Percentiles rank a stretch among this genome's conserved stretches.
phyloP scores from a whole-genome alignment of 495 filamentous ascomycete genomes.

The Podospora sp. region DNA sequence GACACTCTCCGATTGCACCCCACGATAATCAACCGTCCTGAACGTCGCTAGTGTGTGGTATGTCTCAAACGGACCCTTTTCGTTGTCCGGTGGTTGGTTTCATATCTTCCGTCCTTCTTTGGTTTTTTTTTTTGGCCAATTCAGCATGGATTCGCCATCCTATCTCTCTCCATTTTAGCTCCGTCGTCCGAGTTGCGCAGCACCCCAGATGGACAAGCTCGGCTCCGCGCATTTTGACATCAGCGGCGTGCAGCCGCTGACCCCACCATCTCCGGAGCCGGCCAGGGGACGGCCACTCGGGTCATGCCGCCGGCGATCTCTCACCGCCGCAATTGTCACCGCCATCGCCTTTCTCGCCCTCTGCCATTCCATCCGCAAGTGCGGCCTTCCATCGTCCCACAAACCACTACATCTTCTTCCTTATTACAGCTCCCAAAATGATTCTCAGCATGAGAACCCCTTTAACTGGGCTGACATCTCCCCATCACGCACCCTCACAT shows the following conservation, averaged over 20 bases:
- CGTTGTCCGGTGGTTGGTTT: not conserved
- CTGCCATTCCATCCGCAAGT: not conserved
- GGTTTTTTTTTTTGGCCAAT: not conserved
- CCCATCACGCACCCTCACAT: slow-evolving; percentile 36
- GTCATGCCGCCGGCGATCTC: not conserved
- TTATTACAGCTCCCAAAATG: too few species aligned
- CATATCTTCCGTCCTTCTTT: not conserved
- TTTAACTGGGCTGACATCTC: slow-evolving; percentile 39
- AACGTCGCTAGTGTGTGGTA: not conserved
- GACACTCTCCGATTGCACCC: not conserved
- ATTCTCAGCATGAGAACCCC: not conserved
- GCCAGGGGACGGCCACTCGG: not conserved
- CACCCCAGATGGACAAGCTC: not conserved
- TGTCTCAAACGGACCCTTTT: not conserved
- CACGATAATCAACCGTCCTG: not conserved
- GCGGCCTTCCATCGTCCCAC: not conserved
- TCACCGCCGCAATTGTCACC: not conserved
- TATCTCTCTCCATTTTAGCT: not conserved
- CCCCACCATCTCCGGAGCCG: not conserved
- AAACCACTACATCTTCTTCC: not conserved
- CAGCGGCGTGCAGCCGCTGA: not conserved
- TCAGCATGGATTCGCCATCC: not conserved
- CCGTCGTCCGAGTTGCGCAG: not conserved
- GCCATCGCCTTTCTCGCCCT: not conserved
- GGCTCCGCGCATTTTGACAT: not conserved